A percentile compares a stretch with the other conserved stretches of the same genome.
These are phyloP conservation scores for Ascochyta clinopodiicola DNA, from an alignment of 2,329 filamentous ascomycete genomes.

Conservation along the genomic window DNA sequence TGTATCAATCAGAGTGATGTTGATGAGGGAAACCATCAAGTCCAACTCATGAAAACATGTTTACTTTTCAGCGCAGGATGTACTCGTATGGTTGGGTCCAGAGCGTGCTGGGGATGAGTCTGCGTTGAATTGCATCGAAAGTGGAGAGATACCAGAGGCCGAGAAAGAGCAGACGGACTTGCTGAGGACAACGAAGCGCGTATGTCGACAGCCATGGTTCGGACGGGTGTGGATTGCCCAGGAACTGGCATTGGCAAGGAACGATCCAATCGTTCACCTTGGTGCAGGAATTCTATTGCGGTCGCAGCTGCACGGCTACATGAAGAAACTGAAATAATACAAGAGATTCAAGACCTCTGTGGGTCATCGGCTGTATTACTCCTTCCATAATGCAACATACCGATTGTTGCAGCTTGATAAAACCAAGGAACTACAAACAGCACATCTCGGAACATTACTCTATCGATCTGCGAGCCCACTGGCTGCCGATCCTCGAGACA, in stretches of 20 bases:
- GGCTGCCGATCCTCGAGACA: slow-evolving; percentile 23
- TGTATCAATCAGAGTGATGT: slow-evolving; percentile 16
- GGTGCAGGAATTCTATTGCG: background rate
- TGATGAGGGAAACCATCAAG: slow-evolving; percentile 15
- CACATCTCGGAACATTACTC: background rate
- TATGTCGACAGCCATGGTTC: slow-evolving; percentile 13
- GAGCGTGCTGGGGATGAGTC: background rate
- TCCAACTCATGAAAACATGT: slow-evolving; percentile 15
- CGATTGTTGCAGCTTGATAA: background rate
- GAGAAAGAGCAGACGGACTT: background rate
- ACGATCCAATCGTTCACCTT: slow-evolving; percentile 10
- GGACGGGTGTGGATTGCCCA: slow-evolving; percentile 20
- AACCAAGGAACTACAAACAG: background rate
- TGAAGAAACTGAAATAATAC: background rate
- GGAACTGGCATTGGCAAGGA: slow-evolving; percentile 16
- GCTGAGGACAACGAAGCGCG: background rate
- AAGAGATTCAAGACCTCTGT: background rate
- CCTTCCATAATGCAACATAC: background rate
- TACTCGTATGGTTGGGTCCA: slow-evolving; percentile 14
- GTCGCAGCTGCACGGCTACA: slow-evolving; percentile 3
- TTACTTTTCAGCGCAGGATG: slow-evolving; percentile 3
- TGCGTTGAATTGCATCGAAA: background rate
- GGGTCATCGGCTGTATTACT: background rate
- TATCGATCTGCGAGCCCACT: background rate
- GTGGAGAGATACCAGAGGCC: background rate